phyloP scores from a whole-genome alignment of 192 early-diverging fungal genomes.

The Linnemannia elongata region DNA sequence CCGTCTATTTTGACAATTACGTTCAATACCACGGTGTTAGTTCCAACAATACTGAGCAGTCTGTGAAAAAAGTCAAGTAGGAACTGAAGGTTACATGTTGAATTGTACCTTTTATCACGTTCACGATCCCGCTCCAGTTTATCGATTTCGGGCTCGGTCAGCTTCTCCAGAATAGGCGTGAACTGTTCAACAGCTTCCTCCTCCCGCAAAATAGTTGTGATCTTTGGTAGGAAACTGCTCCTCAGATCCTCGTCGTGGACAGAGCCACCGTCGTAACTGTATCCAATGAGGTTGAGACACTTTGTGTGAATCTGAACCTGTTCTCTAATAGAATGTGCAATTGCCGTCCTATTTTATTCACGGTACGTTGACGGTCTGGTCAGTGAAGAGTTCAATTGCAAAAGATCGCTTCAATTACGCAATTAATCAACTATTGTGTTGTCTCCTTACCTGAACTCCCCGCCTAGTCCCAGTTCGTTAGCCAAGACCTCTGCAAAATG shows the following conservation, averaged over 20 bases:
- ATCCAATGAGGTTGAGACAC: slow-evolving; percentile 85
- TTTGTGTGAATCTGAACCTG: slow-evolving; percentile 90
- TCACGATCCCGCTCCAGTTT: slow-evolving; percentile 88
- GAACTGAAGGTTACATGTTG: not conserved
- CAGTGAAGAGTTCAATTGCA: not conserved
- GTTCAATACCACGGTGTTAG: not conserved
- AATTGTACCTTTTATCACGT: slow-evolving; percentile 72
- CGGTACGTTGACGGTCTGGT: not conserved
- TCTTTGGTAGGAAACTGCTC: slow-evolving; percentile 75
- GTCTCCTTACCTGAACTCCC: slow-evolving; percentile 84
- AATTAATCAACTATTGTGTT: not conserved
- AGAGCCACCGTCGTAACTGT: slow-evolving; percentile 79
- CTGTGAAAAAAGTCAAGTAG: not conserved
- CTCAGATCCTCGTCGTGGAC: slow-evolving; percentile 87
- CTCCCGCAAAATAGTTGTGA: slow-evolving; percentile 66
- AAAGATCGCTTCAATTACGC: not conserved
- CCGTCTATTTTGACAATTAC: slow-evolving; percentile 64
- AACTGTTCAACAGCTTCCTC: slow-evolving; percentile 64
- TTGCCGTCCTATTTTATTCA: slow-evolving; percentile 75
- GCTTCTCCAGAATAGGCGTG: slow-evolving; percentile 74
- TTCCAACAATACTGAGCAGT: not conserved
- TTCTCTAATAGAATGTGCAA: slow-evolving; percentile 94
- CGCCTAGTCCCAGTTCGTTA: slow-evolving; percentile 80
- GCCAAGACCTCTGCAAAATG: slow-evolving; percentile 86
- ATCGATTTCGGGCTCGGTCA: slow-evolving; percentile 80